These are phyloP conservation scores for Cyclotella atomus DNA, from an alignment of 108 stramenopile genomes.

Conservation along the genomic window DNA sequence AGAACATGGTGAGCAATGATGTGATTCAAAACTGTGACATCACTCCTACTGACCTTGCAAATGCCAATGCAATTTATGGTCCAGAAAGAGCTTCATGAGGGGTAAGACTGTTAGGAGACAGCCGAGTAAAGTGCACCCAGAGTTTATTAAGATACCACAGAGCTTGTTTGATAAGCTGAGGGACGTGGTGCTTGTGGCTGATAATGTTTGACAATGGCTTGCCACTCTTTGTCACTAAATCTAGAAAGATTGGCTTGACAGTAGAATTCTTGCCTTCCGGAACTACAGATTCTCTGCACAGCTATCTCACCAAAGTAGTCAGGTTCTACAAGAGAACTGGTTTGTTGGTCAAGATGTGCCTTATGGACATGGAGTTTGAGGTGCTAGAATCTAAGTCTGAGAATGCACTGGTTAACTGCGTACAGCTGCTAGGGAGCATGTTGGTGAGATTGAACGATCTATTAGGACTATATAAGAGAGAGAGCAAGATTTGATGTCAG, in stretches of 20 bases:
- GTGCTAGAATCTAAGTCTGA: neutral
- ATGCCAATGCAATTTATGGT: constrained; percentile 26
- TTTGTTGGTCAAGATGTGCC: constrained; percentile 3
- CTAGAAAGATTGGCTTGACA: constrained; percentile 35
- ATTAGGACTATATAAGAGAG: constrained; percentile 27
- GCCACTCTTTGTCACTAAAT: constrained; percentile 38
- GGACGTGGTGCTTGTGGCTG: constrained; percentile 28
- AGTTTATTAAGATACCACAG: constrained; percentile 17
- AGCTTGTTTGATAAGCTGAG: constrained; percentile 10
- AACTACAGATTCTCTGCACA: neutral
- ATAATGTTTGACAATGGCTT: constrained; percentile 52
- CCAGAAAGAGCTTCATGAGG: constrained; percentile 15
- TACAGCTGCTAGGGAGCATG: constrained; percentile 33
- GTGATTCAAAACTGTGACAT: neutral
- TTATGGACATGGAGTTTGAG: constrained; percentile 30
- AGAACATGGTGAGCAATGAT: no score
- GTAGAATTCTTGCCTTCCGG: constrained; percentile 10
- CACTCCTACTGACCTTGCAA: neutral
- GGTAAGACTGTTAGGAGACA: constrained; percentile 30
- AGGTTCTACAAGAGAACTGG: constrained; percentile 11
- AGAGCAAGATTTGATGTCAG: neutral
- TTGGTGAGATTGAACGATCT: constrained; percentile 14
- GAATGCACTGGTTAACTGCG: constrained; percentile 7
- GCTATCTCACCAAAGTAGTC: neutral
- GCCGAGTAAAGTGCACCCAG: constrained; percentile 16